Percentiles rank a stretch among this genome's conserved stretches.
phyloP scores from a whole-genome alignment of 768 basidiomycete genomes.

The Chalciporus piperatus region DNA sequence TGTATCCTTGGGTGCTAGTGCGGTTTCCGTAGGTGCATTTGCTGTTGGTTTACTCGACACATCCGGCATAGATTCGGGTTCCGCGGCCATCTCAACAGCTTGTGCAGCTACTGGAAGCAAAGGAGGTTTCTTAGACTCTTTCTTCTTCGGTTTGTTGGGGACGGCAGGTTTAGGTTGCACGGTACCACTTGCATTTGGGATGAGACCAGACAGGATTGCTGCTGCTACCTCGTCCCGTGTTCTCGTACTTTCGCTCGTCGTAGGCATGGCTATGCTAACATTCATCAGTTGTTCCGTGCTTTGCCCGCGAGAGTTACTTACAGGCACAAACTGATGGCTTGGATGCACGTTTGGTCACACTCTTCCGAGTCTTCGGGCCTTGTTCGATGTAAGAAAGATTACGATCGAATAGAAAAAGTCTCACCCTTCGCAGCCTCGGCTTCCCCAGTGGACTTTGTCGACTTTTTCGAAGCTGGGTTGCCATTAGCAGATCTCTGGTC shows the following conservation, averaged over 20 bases:
- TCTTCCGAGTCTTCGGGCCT: neutral
- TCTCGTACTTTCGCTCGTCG: constrained; percentile 15
- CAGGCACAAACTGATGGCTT: constrained; percentile 11
- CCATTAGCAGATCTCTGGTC: constrained; percentile 1
- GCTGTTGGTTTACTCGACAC: neutral
- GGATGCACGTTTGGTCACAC: neutral
- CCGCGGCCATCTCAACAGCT: neutral
- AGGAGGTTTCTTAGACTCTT: constrained; percentile 2
- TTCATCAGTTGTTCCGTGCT: constrained; percentile 15
- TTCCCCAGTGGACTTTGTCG: neutral
- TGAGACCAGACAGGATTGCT: constrained; percentile 13
- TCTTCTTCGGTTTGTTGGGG: constrained; percentile 11
- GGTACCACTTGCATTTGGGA: constrained; percentile 2
- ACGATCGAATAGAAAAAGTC: neutral
- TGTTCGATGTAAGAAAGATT: constrained; percentile 8
- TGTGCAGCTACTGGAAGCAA: neutral
- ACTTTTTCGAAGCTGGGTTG: neutral
- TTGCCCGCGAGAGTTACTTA: constrained; percentile 9
- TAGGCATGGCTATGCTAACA: constrained; percentile 21
- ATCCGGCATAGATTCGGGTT: neutral
- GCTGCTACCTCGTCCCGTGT: constrained; percentile 19
- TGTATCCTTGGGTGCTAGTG: neutral
- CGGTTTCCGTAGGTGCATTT: neutral
- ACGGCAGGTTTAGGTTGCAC: constrained; percentile 6
- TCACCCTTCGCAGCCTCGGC: constrained; percentile 8